phyloP scores from a whole-genome alignment of 495 filamentous ascomycete genomes.

The Annulohypoxylon moriforme region DNA sequence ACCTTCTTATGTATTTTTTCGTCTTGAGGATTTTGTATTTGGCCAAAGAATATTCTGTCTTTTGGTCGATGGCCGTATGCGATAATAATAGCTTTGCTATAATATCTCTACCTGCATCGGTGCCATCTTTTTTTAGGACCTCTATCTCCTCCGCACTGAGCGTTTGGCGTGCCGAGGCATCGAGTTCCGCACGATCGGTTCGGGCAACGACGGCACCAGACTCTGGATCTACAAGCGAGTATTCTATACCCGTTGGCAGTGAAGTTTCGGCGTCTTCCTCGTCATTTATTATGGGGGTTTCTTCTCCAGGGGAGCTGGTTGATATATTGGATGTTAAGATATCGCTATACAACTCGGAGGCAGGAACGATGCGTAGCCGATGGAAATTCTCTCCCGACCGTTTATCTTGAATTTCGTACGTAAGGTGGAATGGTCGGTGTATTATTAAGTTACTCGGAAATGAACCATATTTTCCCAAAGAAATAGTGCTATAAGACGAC shows the following conservation, averaged over 20 bases:
- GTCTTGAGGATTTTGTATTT: conserved; percentile 96
- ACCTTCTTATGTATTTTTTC: conserved; percentile 89
- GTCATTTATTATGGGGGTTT: conserved; percentile 47
- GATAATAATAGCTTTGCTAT: conserved; percentile 87
- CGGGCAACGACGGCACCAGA: conserved; percentile 72
- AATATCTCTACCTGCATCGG: conserved; percentile 84
- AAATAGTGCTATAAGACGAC: conserved; percentile 71
- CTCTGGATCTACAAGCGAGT: conserved; percentile 58
- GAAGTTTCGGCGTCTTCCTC: conserved; percentile 47
- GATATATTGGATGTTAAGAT: conserved; percentile 68
- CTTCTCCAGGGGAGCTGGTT: conserved; percentile 46
- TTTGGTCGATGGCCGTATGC: conserved; percentile 88
- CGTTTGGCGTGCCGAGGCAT: conserved; percentile 83
- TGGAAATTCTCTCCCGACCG: conserved; percentile 64
- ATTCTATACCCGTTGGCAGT: conserved; percentile 49
- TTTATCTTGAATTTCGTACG: conserved; percentile 85
- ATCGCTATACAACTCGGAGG: conserved; percentile 85
- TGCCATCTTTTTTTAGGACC: conserved; percentile 81
- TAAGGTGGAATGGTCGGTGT: conserved; percentile 87
- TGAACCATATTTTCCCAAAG: conserved; percentile 87
- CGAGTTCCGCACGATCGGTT: conserved; percentile 80
- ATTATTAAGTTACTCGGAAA: conserved; percentile 89
- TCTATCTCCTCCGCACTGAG: conserved; percentile 91
- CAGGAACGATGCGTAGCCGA: conserved; percentile 80
- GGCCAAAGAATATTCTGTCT: conserved; percentile 90